Conservation (phyloP, 2,329 filamentous ascomycete species). For the Aspergillus sp. region DNA sequence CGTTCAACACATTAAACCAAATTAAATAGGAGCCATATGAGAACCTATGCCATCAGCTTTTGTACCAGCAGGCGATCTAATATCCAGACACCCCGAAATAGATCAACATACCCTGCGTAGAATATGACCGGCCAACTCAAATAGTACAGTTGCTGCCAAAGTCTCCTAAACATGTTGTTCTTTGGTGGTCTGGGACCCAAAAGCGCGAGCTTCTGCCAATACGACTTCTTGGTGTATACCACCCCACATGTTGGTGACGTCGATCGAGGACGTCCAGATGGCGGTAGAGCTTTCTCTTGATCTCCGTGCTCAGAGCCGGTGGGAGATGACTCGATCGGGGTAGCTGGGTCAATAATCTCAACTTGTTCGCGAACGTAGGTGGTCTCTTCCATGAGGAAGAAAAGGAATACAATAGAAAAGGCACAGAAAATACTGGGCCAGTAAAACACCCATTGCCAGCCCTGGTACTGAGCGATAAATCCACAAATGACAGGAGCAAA, state of each 20-base stretch:
- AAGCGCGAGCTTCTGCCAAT: slow-evolving; percentile 28
- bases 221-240: slow-evolving; percentile 26
- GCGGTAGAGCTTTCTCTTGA: slow-evolving; percentile 11
- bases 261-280: not conserved
- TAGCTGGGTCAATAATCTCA: slow-evolving; percentile 4
- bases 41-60: slow-evolving; percentile 19
- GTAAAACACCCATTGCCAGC: slow-evolving; percentile 47
- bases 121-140: slow-evolving; percentile 36
- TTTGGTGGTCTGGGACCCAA: slow-evolving; percentile 19
- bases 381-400: slow-evolving; percentile 54
- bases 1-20: slow-evolving; percentile 38
- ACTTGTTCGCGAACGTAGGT: slow-evolving; percentile 39
- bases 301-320: slow-evolving; percentile 9
- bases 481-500: slow-evolving; percentile 44
- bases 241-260: slow-evolving; percentile 10
- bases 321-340: slow-evolving; percentile 1
- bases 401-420: slow-evolving; percentile 43
- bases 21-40: slow-evolving; percentile 37
- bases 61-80: not conserved
- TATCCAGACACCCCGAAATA: not conserved
- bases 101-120: slow-evolving; percentile 27
- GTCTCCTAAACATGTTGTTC: slow-evolving; percentile 29
- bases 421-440: slow-evolving; percentile 50
- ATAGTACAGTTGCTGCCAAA: slow-evolving; percentile 29
- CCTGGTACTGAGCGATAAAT: slow-evolving; percentile 43